Base-by-base conservation (phyloP, 2,329 filamentous ascomycete genomes). In the Cryphonectria parasitica region DNA sequence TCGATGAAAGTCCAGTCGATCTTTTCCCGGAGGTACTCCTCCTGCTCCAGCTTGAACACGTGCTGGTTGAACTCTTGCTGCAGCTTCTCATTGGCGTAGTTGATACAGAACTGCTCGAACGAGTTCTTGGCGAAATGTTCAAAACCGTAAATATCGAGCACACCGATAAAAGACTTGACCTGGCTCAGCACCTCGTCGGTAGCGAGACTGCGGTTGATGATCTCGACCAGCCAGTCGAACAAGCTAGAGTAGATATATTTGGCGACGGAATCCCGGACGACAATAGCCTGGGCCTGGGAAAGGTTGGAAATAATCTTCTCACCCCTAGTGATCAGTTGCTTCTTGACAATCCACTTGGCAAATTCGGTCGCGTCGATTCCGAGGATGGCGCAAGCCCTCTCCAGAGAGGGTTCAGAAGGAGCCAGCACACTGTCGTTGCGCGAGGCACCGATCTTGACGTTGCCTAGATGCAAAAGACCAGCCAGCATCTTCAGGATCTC, bases 1-100 rank as follows among this genome's bases (percentile, higher is more conserved):
- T 99, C 96, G 79, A 99, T 99, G 79, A 99, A 99, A 13, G 93
- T 98, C 96, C 96, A 99, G 82, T 98, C 95, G 75, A 99, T 99
- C 83, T 98, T 87, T 82, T 99, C 96, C 69, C 91, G 90, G 56
- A 98, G 88, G 79, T 99, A 99, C 81, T 99, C 96, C 80, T 99
- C 96, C 80, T 99, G 96, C 81, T 99, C 96, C 31, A 99, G 88
- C 82, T 98, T 98, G 88, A 99, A 99, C 49, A 99, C 96, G 78
- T 99, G 96, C 80, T 97, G 94, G 82, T 99, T 99, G 86, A 99
- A 99, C 80, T 98, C 95, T 80, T 99, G 96, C 80, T 99, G 96
- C 68, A 99, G 85, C 83, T 99, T 99, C 83, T 99, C 96, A 82
- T 99, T 99, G 82, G 96, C 96, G 78, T 99, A 99, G 83, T 99